Evolutionary conservation across 2,329 filamentous ascomycete genomes (phyloP), one percentile per base, ranked within the genome.

Genomic region (Aspergillus viridinutans): DNA sequence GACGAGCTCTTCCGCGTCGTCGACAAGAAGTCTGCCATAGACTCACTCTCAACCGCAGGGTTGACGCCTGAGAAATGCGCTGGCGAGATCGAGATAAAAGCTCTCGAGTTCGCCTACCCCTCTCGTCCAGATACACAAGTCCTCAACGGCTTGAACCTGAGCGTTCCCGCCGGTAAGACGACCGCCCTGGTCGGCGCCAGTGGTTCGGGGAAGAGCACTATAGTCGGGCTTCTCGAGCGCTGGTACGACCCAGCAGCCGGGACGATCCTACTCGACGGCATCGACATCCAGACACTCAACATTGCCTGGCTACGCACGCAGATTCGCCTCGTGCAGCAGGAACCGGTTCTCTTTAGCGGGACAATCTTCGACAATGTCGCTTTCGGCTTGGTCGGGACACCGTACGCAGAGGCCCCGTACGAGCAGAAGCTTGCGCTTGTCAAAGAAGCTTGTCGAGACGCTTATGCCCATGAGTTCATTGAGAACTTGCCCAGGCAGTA

Each of bases 311-410:
- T 69, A 32, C 57, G 69, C 49, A 52, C 55, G 17, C 45, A 62
- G 5, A 40, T 65, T 17, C 38, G 61, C 8, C 58, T 65, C 21
- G 62, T 65, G 3, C 61, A 69, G 51, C 61, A 96, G 69, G 92
- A 96, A 67, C 90, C 91, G 1, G 87, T 89, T 0, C 80, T 96
- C 0, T 96, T 96, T 69, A 85, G 85, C 52, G 90, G 87, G 0
- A 90, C 89, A 0, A 92, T 96, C 63, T 90, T 83, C 68, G 83
- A 89, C 48, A 96, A 96, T 72, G 94, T 96, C 50, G 76, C 75
- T 1, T 68, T 77, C 42, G 80, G 80, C 2, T 69, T 83, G 3
- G 69, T 76, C 69, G 61, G 83, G 52, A 83, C 81, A 17, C 76
- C 76, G 54, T 55, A 43, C 14, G 35, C 47, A 12, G 8, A 50